These are phyloP conservation scores for Colletotrichum acutatum DNA, from an alignment of 2,329 filamentous ascomycete species.

Conservation along the genomic window DNA sequence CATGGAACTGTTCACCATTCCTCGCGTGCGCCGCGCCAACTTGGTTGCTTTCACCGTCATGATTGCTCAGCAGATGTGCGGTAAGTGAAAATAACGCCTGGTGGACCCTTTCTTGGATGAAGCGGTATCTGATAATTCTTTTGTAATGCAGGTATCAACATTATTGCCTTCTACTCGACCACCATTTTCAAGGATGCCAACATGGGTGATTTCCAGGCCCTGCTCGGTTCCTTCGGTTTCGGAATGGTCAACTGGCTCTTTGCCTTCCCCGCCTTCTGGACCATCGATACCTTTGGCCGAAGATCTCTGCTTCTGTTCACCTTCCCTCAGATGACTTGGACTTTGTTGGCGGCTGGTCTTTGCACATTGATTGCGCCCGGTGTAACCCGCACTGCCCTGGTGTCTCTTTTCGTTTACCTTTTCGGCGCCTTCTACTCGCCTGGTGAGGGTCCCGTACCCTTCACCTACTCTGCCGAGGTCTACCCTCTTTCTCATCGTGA, in stretches of 20 bases:
- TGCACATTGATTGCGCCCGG: conserved; percentile 57
- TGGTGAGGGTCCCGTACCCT: conserved; percentile 74
- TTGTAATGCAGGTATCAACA: conserved; percentile 65
- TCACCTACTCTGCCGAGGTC: conserved; percentile 75
- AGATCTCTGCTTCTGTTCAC: conserved; percentile 66
- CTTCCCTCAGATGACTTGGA: conserved; percentile 70
- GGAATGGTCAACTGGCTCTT: conserved; percentile 70
- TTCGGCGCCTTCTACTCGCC: conserved; percentile 43
- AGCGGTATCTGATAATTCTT: not conserved
- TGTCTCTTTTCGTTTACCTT: conserved; percentile 55
- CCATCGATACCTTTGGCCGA: conserved; percentile 62
- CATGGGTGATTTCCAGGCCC: conserved; percentile 63
- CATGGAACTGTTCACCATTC: conserved; percentile 74
- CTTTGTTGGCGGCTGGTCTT: conserved; percentile 66
- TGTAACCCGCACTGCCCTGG: conserved; percentile 53
- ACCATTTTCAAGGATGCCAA: conserved; percentile 70
- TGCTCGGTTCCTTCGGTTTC: conserved; percentile 59
- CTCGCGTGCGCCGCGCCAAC: conserved; percentile 77
- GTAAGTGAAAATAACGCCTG: conserved; percentile 42
- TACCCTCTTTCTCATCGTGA: conserved; percentile 78
- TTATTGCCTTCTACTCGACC: conserved; percentile 81
- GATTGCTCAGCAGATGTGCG: conserved; percentile 79
- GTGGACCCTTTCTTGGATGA: not conserved
- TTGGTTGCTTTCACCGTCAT: conserved; percentile 83
- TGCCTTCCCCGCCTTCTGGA: conserved; percentile 67